Evolutionary conservation across 345 rosid species (phyloP).

Genomic region (Corchorus capsularis): DNA sequence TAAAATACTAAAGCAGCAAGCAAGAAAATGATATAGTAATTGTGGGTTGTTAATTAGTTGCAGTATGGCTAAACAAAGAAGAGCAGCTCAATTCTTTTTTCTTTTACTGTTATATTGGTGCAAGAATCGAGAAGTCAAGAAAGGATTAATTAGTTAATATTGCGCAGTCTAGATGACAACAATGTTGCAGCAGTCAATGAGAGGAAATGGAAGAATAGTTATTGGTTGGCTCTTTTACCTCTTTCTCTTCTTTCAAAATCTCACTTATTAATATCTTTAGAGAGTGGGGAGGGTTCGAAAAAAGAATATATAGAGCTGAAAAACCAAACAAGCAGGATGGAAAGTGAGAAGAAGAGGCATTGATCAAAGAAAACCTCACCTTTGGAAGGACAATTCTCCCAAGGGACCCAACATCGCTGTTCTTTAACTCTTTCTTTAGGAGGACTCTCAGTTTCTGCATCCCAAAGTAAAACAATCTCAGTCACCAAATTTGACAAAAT

Average conservation of each 20-base stretch:
- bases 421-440: constrained; percentile 61
- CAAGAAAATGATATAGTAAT: constrained; percentile 5
- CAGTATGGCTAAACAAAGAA: neutral
- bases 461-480: constrained; percentile 6
- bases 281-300: neutral
- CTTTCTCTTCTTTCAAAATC: constrained; percentile 19
- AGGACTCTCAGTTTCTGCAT: constrained; percentile 60
- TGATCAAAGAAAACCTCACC: constrained; percentile 46
- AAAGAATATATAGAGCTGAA: constrained; percentile 12
- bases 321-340: neutral
- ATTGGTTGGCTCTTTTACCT: constrained; percentile 25
- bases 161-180: constrained; percentile 29
- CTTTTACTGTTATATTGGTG: neutral
- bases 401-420: constrained; percentile 81
- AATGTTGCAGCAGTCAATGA: constrained; percentile 28
- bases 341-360: neutral
- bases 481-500: neutral
- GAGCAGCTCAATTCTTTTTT: neutral
- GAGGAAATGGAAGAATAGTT: constrained; percentile 23
- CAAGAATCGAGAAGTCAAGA: constrained; percentile 31
- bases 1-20: too few species aligned
- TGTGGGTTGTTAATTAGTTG: neutral
- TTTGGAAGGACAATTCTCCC: constrained; percentile 90
- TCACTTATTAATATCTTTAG: neutral
- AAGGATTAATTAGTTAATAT: constrained; percentile 22